Evolutionary conservation across 1,284 basidiomycete species (phyloP).

Genomic region (Ceratobasidium sp.): DNA sequence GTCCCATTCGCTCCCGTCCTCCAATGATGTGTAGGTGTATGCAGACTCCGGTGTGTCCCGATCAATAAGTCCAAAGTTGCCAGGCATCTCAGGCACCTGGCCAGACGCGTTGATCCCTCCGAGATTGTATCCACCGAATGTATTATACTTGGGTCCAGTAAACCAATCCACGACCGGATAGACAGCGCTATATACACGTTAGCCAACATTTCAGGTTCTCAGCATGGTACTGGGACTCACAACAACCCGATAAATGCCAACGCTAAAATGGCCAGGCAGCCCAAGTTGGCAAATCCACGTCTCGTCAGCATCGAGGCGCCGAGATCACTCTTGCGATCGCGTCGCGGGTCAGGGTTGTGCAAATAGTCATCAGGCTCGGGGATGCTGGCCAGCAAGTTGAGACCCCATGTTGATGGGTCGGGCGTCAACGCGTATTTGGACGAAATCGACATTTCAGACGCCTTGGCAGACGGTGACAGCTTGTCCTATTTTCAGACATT

Average conservation of each 20-base stretch:
- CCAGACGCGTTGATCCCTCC: slow-evolving; percentile 56
- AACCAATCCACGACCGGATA: slow-evolving; percentile 42
- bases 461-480: neutral
- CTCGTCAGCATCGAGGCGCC: slow-evolving; percentile 44
- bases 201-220: neutral
- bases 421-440: slow-evolving; percentile 42
- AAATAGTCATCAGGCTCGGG: slow-evolving; percentile 44
- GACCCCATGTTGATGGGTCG: slow-evolving; percentile 44
- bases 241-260: slow-evolving; percentile 41
- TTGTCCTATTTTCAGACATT: slow-evolving; percentile 14
- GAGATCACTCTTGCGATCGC: slow-evolving; percentile 45
- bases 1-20: slow-evolving; percentile 75
- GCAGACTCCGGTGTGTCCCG: slow-evolving; percentile 67
- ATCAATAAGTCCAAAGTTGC: slow-evolving; percentile 61
- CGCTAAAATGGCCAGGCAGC: slow-evolving; percentile 43
- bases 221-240: slow-evolving; percentile 36
- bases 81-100: slow-evolving; percentile 55
- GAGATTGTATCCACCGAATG: slow-evolving; percentile 50
- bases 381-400: slow-evolving; percentile 38
- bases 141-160: neutral
- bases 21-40: slow-evolving; percentile 55
- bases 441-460: slow-evolving; percentile 16
- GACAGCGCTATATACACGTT: slow-evolving; percentile 19
- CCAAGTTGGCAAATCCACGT: slow-evolving; percentile 46
- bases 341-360: slow-evolving; percentile 46